Conservation (phyloP, 2,329 filamentous ascomycete genomes). For the Fusarium tupiense region DNA sequence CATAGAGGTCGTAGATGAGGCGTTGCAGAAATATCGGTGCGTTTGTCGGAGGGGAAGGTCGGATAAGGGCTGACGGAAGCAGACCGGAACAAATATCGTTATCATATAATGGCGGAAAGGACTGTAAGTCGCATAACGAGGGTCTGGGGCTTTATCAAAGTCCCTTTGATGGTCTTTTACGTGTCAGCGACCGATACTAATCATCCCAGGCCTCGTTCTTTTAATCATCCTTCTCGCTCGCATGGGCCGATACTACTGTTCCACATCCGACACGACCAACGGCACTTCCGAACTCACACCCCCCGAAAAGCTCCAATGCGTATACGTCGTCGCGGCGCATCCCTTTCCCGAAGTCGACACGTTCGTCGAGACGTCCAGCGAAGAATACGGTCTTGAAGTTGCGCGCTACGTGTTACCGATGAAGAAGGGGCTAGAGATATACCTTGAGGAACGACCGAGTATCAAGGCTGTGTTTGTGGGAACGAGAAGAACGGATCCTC, state of each 20-base stretch:
- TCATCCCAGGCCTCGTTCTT: conserved; percentile 73
- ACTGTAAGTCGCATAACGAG: conserved; percentile 59
- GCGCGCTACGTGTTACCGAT: conserved; percentile 81
- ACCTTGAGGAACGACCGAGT: conserved; percentile 70
- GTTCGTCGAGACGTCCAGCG: conserved; percentile 77
- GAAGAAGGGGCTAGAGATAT: conserved; percentile 81
- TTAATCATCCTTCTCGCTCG: conserved; percentile 84
- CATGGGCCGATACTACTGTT: conserved; percentile 54
- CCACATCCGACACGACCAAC: conserved; percentile 35
- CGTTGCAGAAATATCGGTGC: conserved; percentile 79
- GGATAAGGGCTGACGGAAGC: conserved; percentile 15
- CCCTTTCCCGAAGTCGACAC: conserved; percentile 87
- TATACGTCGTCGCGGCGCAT: conserved; percentile 88
- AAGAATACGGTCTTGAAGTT: conserved; percentile 78
- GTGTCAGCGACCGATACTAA: background rate
- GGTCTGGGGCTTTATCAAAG: too few relatives aligned
- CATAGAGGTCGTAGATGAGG: conserved; percentile 77
- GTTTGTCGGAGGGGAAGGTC: background rate
- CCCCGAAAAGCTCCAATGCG: conserved; percentile 71
- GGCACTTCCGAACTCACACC: conserved; percentile 39
- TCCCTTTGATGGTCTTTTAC: accelerated
- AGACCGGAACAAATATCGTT: conserved; percentile 84
- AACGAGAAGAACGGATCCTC: conserved; percentile 92
- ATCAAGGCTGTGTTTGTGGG: conserved; percentile 68
- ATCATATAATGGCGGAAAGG: conserved; percentile 98